These are phyloP conservation scores for Gracilaria caudata DNA, from an alignment of 23 red algal species.

Conservation along the genomic window DNA sequence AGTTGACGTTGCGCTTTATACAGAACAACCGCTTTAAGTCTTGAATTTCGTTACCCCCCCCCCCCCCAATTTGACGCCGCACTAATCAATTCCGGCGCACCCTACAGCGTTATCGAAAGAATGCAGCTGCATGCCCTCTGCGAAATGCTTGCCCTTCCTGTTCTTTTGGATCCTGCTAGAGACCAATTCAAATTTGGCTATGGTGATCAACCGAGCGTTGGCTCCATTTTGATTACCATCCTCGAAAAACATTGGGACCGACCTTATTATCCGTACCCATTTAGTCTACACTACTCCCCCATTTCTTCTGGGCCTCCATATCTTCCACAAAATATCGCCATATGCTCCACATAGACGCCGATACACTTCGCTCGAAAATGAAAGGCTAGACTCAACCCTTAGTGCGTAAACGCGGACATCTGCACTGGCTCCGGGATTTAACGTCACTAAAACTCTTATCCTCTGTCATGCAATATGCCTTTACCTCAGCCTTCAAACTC, in stretches of 20 bases:
- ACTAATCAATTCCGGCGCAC: conserved; percentile 16
- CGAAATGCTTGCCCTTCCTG: background rate
- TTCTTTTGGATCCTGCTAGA: background rate
- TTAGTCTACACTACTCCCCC: conserved; percentile 21
- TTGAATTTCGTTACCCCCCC: too few relatives aligned
- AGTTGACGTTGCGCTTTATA: too few relatives aligned
- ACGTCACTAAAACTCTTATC: background rate
- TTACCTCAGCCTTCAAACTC: background rate
- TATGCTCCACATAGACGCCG: background rate
- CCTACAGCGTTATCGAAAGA: background rate
- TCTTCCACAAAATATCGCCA: background rate
- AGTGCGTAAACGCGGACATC: background rate
- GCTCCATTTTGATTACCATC: background rate
- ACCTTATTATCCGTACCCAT: background rate
- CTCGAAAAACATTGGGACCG: conserved; percentile 3
- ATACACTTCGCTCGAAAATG: background rate
- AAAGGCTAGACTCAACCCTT: background rate
- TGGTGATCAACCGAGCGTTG: conserved; percentile 1
- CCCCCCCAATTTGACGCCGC: conserved; percentile 5
- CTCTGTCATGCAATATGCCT: background rate
- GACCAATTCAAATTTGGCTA: conserved; percentile 37
- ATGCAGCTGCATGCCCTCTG: conserved; percentile 9
- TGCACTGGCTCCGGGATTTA: background rate
- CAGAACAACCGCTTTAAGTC: too few relatives aligned
- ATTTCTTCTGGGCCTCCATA: conserved; percentile 41